A percentile compares a stretch with the other conserved stretches of the same genome.
Conservation (phyloP, 768 basidiomycete species). For the Suillus variegatus region DNA sequence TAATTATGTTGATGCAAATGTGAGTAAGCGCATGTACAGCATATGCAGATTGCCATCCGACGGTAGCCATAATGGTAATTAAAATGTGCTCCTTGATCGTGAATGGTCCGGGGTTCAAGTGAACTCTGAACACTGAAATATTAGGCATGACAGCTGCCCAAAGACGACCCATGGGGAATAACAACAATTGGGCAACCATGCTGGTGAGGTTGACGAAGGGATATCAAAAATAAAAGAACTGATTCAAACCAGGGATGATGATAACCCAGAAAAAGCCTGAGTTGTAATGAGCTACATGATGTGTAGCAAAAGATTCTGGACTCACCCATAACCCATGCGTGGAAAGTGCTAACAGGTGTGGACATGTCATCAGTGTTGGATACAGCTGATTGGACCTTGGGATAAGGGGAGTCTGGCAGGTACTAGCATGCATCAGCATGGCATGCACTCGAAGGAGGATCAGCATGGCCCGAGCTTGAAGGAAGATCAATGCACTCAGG, state of each 20-base stretch:
- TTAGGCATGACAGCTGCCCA: slow-evolving; percentile 57
- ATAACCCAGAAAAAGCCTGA: slow-evolving; percentile 50
- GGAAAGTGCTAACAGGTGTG: slow-evolving; percentile 38
- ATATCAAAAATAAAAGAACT: slow-evolving; percentile 69
- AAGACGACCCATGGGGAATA: slow-evolving; percentile 36
- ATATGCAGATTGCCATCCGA: slow-evolving; percentile 26
- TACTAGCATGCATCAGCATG: too few relatives aligned
- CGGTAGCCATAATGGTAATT: slow-evolving; percentile 66
- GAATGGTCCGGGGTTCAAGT: slow-evolving; percentile 44
- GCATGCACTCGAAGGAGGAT: too few relatives aligned
- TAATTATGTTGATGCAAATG: slow-evolving; percentile 18
- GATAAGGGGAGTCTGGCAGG: slow-evolving; percentile 58
- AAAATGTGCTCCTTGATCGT: slow-evolving; percentile 71
- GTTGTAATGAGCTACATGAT: background rate
- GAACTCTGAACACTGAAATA: slow-evolving; percentile 26
- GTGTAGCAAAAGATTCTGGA: too few relatives aligned
- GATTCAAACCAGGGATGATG: slow-evolving; percentile 65
- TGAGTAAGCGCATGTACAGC: background rate
- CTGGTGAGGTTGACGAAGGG: slow-evolving; percentile 35
- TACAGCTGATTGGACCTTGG: slow-evolving; percentile 54
- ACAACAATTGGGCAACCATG: slow-evolving; percentile 46
- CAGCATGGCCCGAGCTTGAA: too few relatives aligned
- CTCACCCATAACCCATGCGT: slow-evolving; percentile 40
- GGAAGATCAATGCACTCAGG: too few relatives aligned
- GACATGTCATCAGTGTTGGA: slow-evolving; percentile 48